phyloP scores from a whole-genome alignment of 1,284 basidiomycete genomes.

The Apiotrichum gracile region DNA sequence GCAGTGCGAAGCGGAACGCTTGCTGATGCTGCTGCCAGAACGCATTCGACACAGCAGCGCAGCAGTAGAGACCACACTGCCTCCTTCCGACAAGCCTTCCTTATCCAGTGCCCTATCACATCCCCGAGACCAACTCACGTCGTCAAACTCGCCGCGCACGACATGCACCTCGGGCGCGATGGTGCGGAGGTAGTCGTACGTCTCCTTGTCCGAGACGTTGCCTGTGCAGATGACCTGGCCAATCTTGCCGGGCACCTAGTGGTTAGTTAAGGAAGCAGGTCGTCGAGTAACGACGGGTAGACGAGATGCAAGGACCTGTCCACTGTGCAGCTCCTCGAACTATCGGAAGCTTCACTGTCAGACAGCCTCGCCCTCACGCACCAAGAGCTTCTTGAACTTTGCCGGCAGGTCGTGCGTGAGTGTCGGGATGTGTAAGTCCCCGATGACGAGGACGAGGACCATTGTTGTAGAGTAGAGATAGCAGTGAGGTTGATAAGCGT shows the following conservation, averaged over 20 bases:
- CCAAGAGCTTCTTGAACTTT: slow-evolving; percentile 96
- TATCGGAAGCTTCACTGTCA: no score
- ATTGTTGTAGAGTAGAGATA: slow-evolving; percentile 35
- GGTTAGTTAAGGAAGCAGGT: not conserved
- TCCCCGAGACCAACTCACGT: slow-evolving; percentile 65
- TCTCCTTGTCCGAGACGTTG: slow-evolving; percentile 95
- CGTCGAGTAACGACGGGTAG: no score
- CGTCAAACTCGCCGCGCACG: slow-evolving; percentile 92
- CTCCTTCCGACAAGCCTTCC: no score
- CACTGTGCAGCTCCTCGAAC: no score
- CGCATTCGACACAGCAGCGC: no score
- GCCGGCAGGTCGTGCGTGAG: slow-evolving; percentile 77
- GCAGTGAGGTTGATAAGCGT: not conserved
- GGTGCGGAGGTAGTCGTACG: slow-evolving; percentile 94
- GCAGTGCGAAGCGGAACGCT: no score
- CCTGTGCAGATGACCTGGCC: slow-evolving; percentile 97
- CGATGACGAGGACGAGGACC: slow-evolving; percentile 89
- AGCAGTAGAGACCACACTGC: no score
- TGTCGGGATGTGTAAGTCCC: slow-evolving; percentile 90
- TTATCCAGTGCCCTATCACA: no score
- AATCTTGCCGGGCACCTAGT: slow-evolving; percentile 80
- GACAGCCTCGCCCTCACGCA: slow-evolving; percentile 35
- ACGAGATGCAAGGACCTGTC: no score
- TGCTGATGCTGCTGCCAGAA: no score
- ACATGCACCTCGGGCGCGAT: slow-evolving; percentile 91